Evolutionary conservation across 208 protist genomes (phyloP), one percentile per base, ranked within the genome.

Genomic region (Wallacemonas sp.): DNA sequence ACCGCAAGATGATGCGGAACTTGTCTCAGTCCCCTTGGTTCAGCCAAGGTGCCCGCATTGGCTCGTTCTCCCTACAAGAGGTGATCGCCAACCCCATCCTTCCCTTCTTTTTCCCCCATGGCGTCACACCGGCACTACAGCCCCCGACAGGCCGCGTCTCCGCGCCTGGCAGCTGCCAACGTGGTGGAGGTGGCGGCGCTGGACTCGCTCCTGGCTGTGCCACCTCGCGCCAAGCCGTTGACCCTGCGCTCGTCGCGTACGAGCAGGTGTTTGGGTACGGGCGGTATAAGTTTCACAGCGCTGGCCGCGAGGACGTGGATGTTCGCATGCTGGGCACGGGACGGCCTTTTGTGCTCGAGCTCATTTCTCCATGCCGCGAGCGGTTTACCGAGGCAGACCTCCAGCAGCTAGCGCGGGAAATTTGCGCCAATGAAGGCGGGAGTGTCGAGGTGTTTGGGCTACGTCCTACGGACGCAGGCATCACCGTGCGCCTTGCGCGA

Each of bases 251-350:
- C 38, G 61, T 76, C n/a, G 54, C 71, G 3, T 27, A 68, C n/a
- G 36, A 83, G 46, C 36, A 78, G 19, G 85, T 93, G 36, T 89
- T 87, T 44, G 89, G 89, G 34, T 90, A 85, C 62, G 86, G 78
- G 36, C 71, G 84, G 36, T 96, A 93, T 80, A 92, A 92, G 70
- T 97, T 98, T 66, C 87, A 96, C 71, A 96, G 92, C 58, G 85
- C 93, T 29, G 96, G 96, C 12, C 83, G 96, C 46, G 94, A 98
- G 73, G 96, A 98, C 66, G 81, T 97, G 53, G 95, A 98, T 70
- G 96, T 98, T 45, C 85, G 96, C 39, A 98, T 98, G 96, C 81
- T 98, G 9, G 94, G 95, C 44, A 78, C 76, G 27, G 96, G 96
- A 12, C 71, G 96, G 1, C 96, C 96, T 2, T 98, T 98, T 78